A percentile compares a stretch with the other conserved stretches of the same genome.
phyloP scores from a whole-genome alignment of 2,329 filamentous ascomycete genomes.

The Microcyclosporella mali region DNA sequence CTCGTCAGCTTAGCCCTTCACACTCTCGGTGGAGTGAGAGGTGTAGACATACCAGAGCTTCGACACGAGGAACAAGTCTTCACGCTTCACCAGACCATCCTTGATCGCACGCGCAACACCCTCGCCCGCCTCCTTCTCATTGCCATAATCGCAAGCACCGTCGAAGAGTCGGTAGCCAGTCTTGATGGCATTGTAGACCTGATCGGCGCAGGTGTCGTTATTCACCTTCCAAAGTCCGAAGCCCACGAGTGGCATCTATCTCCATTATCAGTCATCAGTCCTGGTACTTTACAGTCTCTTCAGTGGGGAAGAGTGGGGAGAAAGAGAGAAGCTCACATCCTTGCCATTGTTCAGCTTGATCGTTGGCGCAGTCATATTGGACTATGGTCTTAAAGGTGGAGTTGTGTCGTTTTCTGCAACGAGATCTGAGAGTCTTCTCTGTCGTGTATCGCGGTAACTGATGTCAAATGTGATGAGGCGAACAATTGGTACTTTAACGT shows the following conservation, averaged over 20 bases:
- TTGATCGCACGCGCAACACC: conserved; percentile 73
- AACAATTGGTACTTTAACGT: too few relatives aligned
- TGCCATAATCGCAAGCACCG: conserved; percentile 68
- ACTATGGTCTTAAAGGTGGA: conserved; percentile 18
- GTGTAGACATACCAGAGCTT: conserved; percentile 63
- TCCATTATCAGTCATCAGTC: background rate
- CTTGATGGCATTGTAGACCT: conserved; percentile 67
- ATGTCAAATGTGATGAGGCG: too few relatives aligned
- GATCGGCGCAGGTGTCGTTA: conserved; percentile 65
- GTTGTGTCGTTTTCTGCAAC: background rate
- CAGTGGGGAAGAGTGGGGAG: too few relatives aligned
- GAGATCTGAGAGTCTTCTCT: background rate
- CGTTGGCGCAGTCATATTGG: conserved; percentile 27
- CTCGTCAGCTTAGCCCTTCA: background rate
- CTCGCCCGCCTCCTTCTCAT: conserved; percentile 71
- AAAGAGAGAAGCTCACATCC: conserved; percentile 20
- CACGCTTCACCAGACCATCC: conserved; percentile 72
- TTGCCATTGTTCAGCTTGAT: conserved; percentile 36
- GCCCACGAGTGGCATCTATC: conserved; percentile 67
- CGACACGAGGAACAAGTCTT: conserved; percentile 85
- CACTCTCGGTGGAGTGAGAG: background rate
- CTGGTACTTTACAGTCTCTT: too few relatives aligned
- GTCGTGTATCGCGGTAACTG: too few relatives aligned
- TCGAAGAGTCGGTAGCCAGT: conserved; percentile 56
- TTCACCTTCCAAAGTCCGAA: conserved; percentile 81